Base-by-base conservation (phyloP, 495 filamentous ascomycete species). In the Penicillium chermesinum region DNA sequence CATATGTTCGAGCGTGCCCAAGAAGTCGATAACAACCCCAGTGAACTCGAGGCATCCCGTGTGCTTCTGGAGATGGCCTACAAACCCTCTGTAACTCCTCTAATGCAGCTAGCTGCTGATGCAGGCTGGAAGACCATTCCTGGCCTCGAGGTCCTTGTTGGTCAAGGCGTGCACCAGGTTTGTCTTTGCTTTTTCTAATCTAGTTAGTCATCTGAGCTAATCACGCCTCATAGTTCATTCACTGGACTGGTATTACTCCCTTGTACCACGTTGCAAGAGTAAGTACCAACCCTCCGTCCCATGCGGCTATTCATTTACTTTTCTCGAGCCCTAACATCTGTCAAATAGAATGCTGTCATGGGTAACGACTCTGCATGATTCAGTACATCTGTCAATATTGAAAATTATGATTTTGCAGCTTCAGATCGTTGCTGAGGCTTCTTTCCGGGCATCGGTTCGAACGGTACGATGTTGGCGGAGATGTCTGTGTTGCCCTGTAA, bases 11-110 rank as follows among this genome's bases (percentile, higher is more conserved):
- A 77, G 49, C 67, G 62, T 41, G 60, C 70, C 14, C 72, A 72
- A 53, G 55, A 69, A 52, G 42, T 52, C n/a, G 69, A 73, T 44
- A 56, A 46, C 52, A 7, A 35, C 60, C n/a, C n/a, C n/a, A n/a
- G n/a, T 10, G 59, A 57, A 1, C 36, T 33, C 1, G 63, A 73
- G 25, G 61, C 62, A 8, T 61, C 57, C 5, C 75, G 77, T 22
- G 82, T 95, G 22, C 69, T 96, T 46, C 69, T 96, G 1, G 93
- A 99, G 72, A 96, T 99, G 93, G 91, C 93, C 3, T 99, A 99
- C 65, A 95, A 86, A 64, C 94, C 93, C 19, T 63, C 79, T 0
- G 76, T 85, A 20, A 99, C 93, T 12, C 75, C 86, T 18, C 61
- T 96, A 59, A 96, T 97, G 88, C 76, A 83, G 64, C 65, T 95